phyloP scores from a whole-genome alignment of 495 filamentous ascomycete genomes.

The Beverwykella pulmonaria region DNA sequence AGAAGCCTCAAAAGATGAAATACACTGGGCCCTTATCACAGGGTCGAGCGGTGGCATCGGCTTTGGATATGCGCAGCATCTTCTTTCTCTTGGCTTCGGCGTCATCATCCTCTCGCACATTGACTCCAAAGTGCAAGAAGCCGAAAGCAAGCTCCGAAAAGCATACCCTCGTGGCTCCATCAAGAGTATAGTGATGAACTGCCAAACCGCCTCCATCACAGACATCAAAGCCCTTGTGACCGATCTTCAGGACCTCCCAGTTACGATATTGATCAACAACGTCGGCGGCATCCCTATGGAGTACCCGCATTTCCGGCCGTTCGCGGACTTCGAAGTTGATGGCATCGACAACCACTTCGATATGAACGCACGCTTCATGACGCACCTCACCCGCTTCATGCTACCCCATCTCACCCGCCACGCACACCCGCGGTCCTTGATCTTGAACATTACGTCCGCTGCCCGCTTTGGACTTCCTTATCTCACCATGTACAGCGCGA shows the following conservation, averaged over 20 bases:
- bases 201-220: constrained; percentile 31
- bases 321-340: constrained; percentile 29
- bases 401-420: constrained; percentile 24
- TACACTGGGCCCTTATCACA: constrained; percentile 3
- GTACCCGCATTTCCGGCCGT: constrained; percentile 33
- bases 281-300: constrained; percentile 39
- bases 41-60: constrained; percentile 12
- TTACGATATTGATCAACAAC: constrained; percentile 45
- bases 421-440: not conserved
- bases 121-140: not conserved
- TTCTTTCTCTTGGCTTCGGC: constrained; percentile 11
- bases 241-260: constrained; percentile 28
- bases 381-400: constrained; percentile 43
- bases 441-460: constrained; percentile 6
- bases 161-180: not conserved
- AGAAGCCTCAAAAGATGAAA: not conserved
- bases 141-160: not conserved
- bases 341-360: constrained; percentile 43
- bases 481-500: constrained; percentile 6
- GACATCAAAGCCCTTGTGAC: constrained; percentile 30
- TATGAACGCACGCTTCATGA: constrained; percentile 48
- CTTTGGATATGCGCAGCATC: constrained; percentile 1
- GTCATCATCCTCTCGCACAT: constrained; percentile 11
- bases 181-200: constrained; percentile 7
- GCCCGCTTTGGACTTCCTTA: not conserved